A percentile compares a stretch with the other conserved stretches of the same genome.
Evolutionary conservation across 768 basidiomycete genomes (phyloP).

Genomic region (Neoboletus brunneissimus): DNA sequence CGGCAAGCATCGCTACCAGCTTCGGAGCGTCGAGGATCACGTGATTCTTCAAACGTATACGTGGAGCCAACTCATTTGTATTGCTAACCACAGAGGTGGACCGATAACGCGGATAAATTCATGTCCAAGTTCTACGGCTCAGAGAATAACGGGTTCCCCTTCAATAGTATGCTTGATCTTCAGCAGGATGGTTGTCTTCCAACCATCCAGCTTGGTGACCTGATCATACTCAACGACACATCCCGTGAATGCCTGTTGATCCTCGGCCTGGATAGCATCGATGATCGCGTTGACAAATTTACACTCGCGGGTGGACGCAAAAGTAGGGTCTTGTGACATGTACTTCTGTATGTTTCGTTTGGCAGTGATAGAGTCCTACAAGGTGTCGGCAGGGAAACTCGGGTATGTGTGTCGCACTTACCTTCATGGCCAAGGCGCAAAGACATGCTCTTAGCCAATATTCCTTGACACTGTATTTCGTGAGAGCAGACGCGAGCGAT

Average conservation of each 20-base stretch:
- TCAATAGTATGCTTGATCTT: slow-evolving; percentile 84
- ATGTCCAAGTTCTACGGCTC: slow-evolving; percentile 4
- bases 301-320: slow-evolving; percentile 85
- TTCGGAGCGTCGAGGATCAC: slow-evolving; percentile 6
- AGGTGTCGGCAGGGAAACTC: slow-evolving; percentile 10
- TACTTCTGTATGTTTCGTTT: slow-evolving; percentile 78
- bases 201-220: slow-evolving; percentile 89
- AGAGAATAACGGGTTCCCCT: slow-evolving; percentile 45
- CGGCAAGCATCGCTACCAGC: neutral
- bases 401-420: slow-evolving; percentile 38
- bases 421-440: slow-evolving; percentile 85
- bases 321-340: slow-evolving; percentile 77
- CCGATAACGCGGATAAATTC: neutral
- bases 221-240: slow-evolving; percentile 93
- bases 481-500: slow-evolving; percentile 75
- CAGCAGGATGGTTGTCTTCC: slow-evolving; percentile 90
- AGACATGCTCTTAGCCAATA: slow-evolving; percentile 89
- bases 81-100: neutral
- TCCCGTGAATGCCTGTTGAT: slow-evolving; percentile 71
- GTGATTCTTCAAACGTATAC: slow-evolving; percentile 18
- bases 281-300: slow-evolving; percentile 79
- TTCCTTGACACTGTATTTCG: slow-evolving; percentile 99
- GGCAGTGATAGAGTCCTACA: slow-evolving; percentile 80
- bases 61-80: slow-evolving; percentile 15
- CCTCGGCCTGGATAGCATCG: slow-evolving; percentile 72